phyloP scores from a whole-genome alignment of 1,139 yeast species.

The Hemisphaericaspora subhashii region DNA sequence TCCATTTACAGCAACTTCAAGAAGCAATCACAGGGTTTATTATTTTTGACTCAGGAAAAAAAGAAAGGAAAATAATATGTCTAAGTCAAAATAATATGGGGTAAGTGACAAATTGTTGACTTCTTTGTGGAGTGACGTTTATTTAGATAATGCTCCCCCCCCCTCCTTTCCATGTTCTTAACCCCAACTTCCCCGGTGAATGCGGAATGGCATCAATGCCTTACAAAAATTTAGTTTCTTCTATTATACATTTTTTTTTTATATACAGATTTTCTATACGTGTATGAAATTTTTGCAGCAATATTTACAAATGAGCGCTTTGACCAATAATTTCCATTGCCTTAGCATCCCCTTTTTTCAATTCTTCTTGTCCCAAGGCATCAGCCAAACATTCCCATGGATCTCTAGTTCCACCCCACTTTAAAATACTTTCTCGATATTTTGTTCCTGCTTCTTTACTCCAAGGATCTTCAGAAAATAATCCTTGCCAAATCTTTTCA shows the following conservation, averaged over 20 bases:
- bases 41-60: too few species aligned
- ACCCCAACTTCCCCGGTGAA: too few species aligned
- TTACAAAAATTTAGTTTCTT: too few species aligned
- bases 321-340: constrained; percentile 70
- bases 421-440: constrained; percentile 67
- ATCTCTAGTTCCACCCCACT: constrained; percentile 93
- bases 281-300: neutral
- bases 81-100: too few species aligned
- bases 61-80: too few species aligned
- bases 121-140: too few species aligned
- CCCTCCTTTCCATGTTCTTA: too few species aligned
- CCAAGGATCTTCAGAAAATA: constrained; percentile 72
- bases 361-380: constrained; percentile 62
- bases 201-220: too few species aligned
- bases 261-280: neutral
- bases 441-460: constrained; percentile 71
- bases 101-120: too few species aligned
- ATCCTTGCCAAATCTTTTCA: constrained; percentile 73
- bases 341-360: constrained; percentile 64
- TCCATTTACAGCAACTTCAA: too few species aligned
- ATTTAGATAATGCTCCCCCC: too few species aligned
- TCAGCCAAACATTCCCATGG: constrained; percentile 88
- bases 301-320: constrained; percentile 10
- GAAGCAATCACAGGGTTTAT: too few species aligned
- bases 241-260: neutral